These are phyloP conservation scores for Obelidium mucronatum DNA, from an alignment of 192 early-diverging fungal genomes.

Conservation along the genomic window DNA sequence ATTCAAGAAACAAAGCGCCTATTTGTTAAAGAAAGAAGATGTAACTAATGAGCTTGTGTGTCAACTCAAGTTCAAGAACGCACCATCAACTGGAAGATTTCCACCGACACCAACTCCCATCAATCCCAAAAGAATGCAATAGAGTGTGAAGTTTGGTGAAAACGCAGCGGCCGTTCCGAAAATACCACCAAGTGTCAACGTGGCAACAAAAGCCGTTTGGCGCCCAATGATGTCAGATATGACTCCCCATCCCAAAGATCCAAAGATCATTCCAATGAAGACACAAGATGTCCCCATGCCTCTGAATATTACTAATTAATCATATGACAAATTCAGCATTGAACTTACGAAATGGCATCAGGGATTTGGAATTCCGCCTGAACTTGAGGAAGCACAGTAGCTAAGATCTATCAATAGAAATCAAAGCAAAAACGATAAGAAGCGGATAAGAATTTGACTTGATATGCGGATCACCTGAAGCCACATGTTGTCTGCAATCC, in stretches of 20 bases:
- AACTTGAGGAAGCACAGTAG: constrained; percentile 78
- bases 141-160: constrained; percentile 63
- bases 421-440: neutral
- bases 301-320: too few relatives aligned
- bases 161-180: constrained; percentile 77
- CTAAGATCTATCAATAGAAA: constrained; percentile 67
- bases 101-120: constrained; percentile 15
- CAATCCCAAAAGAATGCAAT: neutral
- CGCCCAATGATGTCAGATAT: constrained; percentile 79
- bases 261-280: constrained; percentile 83
- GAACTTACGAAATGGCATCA: constrained; percentile 29
- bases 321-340: constrained; percentile 75
- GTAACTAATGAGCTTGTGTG: too few relatives aligned
- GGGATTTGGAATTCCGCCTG: constrained; percentile 69
- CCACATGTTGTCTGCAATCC: constrained; percentile 21
- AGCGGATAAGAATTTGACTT: too few relatives aligned
- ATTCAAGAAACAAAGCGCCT: constrained; percentile 85
- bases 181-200: constrained; percentile 71
- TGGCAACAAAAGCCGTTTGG: constrained; percentile 75
- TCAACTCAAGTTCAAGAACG: too few relatives aligned
- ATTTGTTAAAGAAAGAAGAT: too few relatives aligned
- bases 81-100: constrained; percentile 19
- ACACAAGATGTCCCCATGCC: constrained; percentile 56
- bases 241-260: constrained; percentile 83
- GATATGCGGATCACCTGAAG: too few relatives aligned